A percentile compares a stretch with the other conserved stretches of the same genome.
These are phyloP conservation scores for Phytophthora foliorum DNA, from an alignment of 352 stramenopile genomes.

Conservation along the genomic window DNA sequence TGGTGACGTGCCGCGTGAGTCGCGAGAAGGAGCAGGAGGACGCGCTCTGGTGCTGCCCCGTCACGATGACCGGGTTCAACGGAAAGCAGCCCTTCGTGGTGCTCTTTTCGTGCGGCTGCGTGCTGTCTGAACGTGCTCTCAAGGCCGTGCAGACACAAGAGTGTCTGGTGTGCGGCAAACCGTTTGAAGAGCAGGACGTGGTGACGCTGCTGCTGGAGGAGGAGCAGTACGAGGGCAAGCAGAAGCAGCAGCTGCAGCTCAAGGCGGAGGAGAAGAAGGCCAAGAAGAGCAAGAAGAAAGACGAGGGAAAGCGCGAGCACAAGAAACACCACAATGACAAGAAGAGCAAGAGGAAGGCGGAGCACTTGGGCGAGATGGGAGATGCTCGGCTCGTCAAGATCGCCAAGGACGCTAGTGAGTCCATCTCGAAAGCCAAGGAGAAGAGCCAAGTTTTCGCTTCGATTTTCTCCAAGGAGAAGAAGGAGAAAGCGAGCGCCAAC, in stretches of 20 bases:
- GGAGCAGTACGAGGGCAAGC: conserved; percentile 58
- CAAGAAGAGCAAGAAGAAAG: conserved; percentile 69
- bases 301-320: conserved; percentile 37
- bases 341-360: conserved; percentile 54
- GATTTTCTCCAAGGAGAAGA: conserved; percentile 78
- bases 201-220: conserved; percentile 72
- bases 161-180: conserved; percentile 72
- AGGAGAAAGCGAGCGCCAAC: conserved; percentile 77
- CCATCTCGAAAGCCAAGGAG: conserved; percentile 74
- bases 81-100: conserved; percentile 90
- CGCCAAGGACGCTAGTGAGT: conserved; percentile 61
- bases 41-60: conserved; percentile 64
- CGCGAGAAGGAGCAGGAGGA: conserved; percentile 21
- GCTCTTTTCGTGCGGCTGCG: conserved; percentile 84
- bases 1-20: conserved; percentile 79
- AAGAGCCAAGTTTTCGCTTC: conserved; percentile 86
- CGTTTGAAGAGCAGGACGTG: conserved; percentile 62
- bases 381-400: conserved; percentile 51
- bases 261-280: conserved; percentile 59
- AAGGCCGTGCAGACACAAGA: conserved; percentile 84
- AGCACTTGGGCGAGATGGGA: conserved; percentile 26
- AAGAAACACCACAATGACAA: conserved; percentile 41
- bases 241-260: conserved; percentile 54
- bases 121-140: conserved; percentile 89
- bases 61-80: conserved; percentile 91